These are phyloP conservation scores for Coemansia sp. DNA, from an alignment of 192 early-diverging fungal species.

Conservation along the genomic window DNA sequence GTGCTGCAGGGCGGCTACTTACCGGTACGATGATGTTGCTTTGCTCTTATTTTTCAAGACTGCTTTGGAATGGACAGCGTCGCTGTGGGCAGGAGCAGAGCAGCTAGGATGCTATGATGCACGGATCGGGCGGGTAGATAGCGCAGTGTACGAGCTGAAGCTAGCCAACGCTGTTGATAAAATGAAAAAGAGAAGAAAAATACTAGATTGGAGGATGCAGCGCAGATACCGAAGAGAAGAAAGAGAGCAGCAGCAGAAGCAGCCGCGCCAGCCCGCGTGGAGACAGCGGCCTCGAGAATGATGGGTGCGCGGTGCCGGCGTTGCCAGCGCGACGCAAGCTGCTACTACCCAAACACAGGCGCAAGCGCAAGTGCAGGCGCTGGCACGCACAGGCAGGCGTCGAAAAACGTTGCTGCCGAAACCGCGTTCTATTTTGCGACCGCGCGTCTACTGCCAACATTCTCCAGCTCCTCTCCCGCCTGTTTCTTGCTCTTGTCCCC, in stretches of 20 bases:
- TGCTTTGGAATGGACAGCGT: background rate
- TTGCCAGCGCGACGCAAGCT: background rate
- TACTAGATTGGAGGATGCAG: background rate
- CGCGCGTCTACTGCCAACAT: conserved; percentile 9
- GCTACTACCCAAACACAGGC: background rate
- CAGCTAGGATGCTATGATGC: background rate
- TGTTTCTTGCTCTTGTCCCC: background rate
- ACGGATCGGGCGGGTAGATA: background rate
- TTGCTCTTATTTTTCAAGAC: background rate
- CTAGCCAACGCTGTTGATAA: background rate
- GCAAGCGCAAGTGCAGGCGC: no score
- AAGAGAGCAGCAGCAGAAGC: background rate
- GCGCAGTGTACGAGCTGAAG: background rate
- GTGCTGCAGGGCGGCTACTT: background rate
- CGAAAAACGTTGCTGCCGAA: background rate
- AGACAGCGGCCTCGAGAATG: background rate
- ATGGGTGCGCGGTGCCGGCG: background rate
- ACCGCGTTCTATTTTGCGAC: background rate
- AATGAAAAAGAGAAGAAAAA: background rate
- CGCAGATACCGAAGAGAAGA: background rate
- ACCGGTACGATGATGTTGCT: background rate
- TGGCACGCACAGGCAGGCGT: background rate
- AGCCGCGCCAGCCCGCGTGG: background rate
- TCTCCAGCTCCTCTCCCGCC: background rate
- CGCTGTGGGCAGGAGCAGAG: background rate